Evolutionary conservation across 2,329 filamentous ascomycete genomes (phyloP).

Genomic region (Colletotrichum lupini): DNA sequence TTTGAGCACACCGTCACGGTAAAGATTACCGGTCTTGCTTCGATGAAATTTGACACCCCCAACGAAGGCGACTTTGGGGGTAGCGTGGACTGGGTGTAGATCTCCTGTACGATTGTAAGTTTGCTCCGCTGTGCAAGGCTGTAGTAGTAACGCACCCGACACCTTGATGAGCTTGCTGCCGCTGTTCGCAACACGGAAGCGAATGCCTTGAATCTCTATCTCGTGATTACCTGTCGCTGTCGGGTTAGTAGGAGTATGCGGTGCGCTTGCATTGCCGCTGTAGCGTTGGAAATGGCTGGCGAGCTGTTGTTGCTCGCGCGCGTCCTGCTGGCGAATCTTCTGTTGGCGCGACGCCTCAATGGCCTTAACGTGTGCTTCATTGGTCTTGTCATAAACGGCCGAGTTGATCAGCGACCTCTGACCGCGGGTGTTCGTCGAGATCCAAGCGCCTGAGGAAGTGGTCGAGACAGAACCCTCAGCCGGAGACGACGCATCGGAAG

Average conservation of each 20-base stretch:
- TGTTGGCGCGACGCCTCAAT: constrained; percentile 76
- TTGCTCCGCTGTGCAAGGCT: constrained; percentile 36
- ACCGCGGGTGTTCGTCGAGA: constrained; percentile 75
- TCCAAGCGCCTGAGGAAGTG: constrained; percentile 64
- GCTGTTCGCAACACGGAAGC: constrained; percentile 78
- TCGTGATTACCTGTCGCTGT: constrained; percentile 62
- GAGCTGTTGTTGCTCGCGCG: constrained; percentile 70
- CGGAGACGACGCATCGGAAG: constrained; percentile 38
- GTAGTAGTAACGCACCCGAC: constrained; percentile 66
- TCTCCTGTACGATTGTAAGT: constrained; percentile 59
- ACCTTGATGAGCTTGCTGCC: constrained; percentile 85
- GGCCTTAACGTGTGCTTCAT: constrained; percentile 74
- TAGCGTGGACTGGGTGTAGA: constrained; percentile 70
- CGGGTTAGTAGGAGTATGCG: constrained; percentile 44
- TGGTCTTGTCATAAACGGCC: constrained; percentile 79
- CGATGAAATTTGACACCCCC: constrained; percentile 86
- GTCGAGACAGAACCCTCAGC: constrained; percentile 43
- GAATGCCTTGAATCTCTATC: constrained; percentile 76
- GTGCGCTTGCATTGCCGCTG: constrained; percentile 32
- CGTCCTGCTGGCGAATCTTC: constrained; percentile 64
- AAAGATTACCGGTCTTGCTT: constrained; percentile 89
- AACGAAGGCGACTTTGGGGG: constrained; percentile 78
- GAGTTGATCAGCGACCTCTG: constrained; percentile 88
- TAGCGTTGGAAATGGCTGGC: constrained; percentile 55
- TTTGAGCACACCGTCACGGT: constrained; percentile 79